Conservation (phyloP, 2,329 filamentous ascomycete species). For the Scleromitrula shiraiana region DNA sequence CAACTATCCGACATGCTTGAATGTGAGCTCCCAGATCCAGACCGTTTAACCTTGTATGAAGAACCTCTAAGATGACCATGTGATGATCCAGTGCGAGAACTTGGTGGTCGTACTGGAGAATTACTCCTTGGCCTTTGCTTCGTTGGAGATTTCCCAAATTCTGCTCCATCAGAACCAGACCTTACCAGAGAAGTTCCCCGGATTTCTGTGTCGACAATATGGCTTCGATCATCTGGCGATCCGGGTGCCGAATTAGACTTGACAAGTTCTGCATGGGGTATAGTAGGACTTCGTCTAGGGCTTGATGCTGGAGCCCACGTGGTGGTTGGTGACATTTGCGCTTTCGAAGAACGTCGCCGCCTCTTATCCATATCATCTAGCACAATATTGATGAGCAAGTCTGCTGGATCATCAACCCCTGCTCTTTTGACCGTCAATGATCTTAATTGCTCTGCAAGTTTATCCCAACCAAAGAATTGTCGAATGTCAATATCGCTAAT, state of each 20-base stretch:
- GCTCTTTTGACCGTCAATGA: slow-evolving; percentile 84
- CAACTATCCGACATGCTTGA: slow-evolving; percentile 64
- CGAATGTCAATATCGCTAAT: slow-evolving; percentile 94
- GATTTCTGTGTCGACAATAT: slow-evolving; percentile 25
- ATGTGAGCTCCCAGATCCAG: slow-evolving; percentile 86
- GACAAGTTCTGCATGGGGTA: slow-evolving; percentile 57
- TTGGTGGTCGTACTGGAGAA: slow-evolving; percentile 70
- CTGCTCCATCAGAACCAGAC: slow-evolving; percentile 26
- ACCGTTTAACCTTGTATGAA: slow-evolving; percentile 70
- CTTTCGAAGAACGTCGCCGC: slow-evolving; percentile 78
- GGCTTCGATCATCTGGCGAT: slow-evolving; percentile 28
- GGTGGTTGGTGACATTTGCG: slow-evolving; percentile 69
- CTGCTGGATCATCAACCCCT: slow-evolving; percentile 79
- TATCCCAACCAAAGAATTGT: slow-evolving; percentile 96
- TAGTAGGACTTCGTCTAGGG: slow-evolving; percentile 53
- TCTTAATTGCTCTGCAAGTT: slow-evolving; percentile 81
- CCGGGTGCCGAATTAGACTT: slow-evolving; percentile 58
- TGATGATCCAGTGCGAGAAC: slow-evolving; percentile 56
- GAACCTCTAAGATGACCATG: slow-evolving; percentile 53
- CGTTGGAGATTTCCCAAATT: slow-evolving; percentile 19
- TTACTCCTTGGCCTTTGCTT: slow-evolving; percentile 58
- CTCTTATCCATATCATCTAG: slow-evolving; percentile 94
- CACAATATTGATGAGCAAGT: slow-evolving; percentile 87
- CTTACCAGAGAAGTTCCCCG: slow-evolving; percentile 21
- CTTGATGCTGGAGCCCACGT: slow-evolving; percentile 54